A percentile compares a stretch with the other conserved stretches of the same genome.
These are phyloP conservation scores for Boletus speciosus DNA, from an alignment of 768 basidiomycete genomes.

Conservation along the genomic window DNA sequence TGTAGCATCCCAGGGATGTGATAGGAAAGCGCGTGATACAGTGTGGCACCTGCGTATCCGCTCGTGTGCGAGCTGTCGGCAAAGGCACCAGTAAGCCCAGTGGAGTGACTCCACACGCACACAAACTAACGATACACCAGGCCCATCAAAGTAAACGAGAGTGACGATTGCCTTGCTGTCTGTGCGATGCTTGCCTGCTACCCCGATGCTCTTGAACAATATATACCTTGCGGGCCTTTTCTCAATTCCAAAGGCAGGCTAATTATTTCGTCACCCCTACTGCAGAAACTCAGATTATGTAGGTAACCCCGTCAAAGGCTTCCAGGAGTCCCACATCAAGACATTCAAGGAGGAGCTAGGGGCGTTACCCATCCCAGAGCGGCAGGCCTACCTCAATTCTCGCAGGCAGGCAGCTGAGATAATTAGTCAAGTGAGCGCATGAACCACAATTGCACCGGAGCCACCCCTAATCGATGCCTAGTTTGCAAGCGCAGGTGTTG, in stretches of 20 bases:
- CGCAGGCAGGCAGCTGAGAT: slow-evolving; percentile 7
- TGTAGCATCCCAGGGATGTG: slow-evolving; percentile 19
- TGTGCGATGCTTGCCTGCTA: slow-evolving; percentile 7
- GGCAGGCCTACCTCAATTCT: slow-evolving; percentile 19
- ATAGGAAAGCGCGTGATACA: slow-evolving; percentile 23
- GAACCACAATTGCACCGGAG: neutral
- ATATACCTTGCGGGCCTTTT: slow-evolving; percentile 27
- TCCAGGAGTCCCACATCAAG: slow-evolving; percentile 19
- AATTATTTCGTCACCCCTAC: neutral
- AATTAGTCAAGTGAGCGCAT: slow-evolving; percentile 10
- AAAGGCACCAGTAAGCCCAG: slow-evolving; percentile 22
- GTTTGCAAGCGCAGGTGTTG: slow-evolving; percentile 26
- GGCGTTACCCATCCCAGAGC: slow-evolving; percentile 12
- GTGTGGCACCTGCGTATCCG: slow-evolving; percentile 34
- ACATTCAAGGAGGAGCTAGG: slow-evolving; percentile 13
- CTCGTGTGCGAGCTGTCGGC: slow-evolving; percentile 27
- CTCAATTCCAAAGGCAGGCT: slow-evolving; percentile 22
- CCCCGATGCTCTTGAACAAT: slow-evolving; percentile 15
- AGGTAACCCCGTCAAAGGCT: slow-evolving; percentile 22
- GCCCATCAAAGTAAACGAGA: slow-evolving; percentile 17
- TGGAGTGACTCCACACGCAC: neutral
- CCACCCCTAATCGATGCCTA: slow-evolving; percentile 12
- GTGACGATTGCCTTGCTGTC: slow-evolving; percentile 2
- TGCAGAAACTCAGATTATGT: slow-evolving; percentile 3
- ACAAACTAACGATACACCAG: slow-evolving; percentile 1